phyloP scores from a whole-genome alignment of 768 basidiomycete genomes.

The Rhodosporidiobolus sp. region DNA sequence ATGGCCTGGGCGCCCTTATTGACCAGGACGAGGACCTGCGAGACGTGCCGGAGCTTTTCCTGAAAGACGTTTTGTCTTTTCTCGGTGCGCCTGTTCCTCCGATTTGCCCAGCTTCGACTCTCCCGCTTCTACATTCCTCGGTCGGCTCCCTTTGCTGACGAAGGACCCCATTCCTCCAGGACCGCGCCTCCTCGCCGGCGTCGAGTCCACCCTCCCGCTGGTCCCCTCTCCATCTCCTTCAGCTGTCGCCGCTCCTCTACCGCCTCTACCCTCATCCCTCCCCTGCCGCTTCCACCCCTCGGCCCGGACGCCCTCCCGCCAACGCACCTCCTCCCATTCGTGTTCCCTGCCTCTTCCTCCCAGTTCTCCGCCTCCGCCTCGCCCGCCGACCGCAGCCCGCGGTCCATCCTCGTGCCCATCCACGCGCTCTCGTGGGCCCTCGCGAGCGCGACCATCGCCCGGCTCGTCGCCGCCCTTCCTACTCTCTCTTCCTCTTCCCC shows the following conservation, averaged over 20 bases:
- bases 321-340: conserved; percentile 18
- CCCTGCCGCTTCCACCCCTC: background rate
- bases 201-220: conserved; percentile 4
- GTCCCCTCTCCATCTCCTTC: background rate
- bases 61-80: too few species aligned
- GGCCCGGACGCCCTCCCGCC: conserved; percentile 1
- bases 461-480: background rate
- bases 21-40: too few species aligned
- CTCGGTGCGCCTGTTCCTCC: too few species aligned
- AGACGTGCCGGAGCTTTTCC: too few species aligned
- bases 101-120: too few species aligned
- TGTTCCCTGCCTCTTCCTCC: background rate
- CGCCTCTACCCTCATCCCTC: background rate
- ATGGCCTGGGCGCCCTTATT: too few species aligned
- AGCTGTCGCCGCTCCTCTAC: background rate
- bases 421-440: conserved; percentile 9
- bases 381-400: too few species aligned
- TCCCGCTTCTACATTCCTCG: too few species aligned
- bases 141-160: too few species aligned
- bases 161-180: background rate
- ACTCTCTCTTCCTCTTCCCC: too few species aligned
- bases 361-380: background rate
- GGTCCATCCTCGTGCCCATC: conserved; percentile 8
- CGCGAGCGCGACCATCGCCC: background rate
- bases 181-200: conserved; percentile 14